phyloP scores from a whole-genome alignment of 1,284 basidiomycete genomes.

The Apiotrichum domesticum region DNA sequence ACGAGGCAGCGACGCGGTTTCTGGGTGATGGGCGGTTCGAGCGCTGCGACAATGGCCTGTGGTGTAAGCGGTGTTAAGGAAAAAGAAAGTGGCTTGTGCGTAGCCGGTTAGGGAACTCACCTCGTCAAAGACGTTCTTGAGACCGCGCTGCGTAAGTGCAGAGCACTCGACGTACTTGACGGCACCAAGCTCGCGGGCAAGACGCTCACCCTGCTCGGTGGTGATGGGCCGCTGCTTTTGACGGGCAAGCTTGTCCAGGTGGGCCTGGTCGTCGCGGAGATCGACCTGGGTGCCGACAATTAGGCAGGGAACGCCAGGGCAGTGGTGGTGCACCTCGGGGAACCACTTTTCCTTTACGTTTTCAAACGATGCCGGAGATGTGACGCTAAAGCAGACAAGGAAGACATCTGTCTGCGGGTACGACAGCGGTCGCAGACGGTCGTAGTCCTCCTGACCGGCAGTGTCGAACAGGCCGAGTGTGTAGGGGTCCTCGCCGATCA shows the following conservation, averaged over 20 bases:
- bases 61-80: neutral
- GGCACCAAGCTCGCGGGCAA: conserved; percentile 90
- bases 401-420: conserved; percentile 99
- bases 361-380: conserved; percentile 96
- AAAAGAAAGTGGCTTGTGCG: no score
- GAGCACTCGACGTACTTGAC: conserved; percentile 99
- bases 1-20: conserved; percentile 72
- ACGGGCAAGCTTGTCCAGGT: conserved; percentile 88
- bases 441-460: conserved; percentile 99
- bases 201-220: conserved; percentile 81
- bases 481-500: conserved; percentile 99
- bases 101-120: conserved; percentile 46
- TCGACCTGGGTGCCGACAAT: conserved; percentile 99
- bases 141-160: conserved; percentile 94
- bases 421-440: conserved; percentile 87
- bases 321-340: conserved; percentile 99
- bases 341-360: conserved; percentile 99
- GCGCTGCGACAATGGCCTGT: conserved; percentile 94
- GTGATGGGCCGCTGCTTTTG: conserved; percentile 94
- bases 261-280: conserved; percentile 85
- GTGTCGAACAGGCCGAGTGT: conserved; percentile 98
- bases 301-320: conserved; percentile 98
- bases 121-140: conserved; percentile 99
- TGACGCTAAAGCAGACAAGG: conserved; percentile 98
- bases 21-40: conserved; percentile 90